A percentile compares a stretch with the other conserved stretches of the same genome.
These are phyloP conservation scores for Nemania abortiva DNA, from an alignment of 2,329 filamentous ascomycete species.

Conservation along the genomic window DNA sequence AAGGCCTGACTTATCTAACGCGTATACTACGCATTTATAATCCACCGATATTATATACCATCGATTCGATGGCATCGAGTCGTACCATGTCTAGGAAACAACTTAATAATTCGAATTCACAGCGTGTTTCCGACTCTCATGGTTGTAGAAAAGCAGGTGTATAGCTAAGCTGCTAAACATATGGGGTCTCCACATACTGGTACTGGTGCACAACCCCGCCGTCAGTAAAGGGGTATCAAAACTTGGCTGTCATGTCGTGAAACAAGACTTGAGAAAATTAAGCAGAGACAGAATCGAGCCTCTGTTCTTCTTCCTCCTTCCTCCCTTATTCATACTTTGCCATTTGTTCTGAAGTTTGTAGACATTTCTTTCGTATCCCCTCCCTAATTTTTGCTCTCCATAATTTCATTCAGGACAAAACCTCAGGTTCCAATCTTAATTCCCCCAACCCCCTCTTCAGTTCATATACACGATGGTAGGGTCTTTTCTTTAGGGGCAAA, in stretches of 20 bases:
- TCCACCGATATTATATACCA: neutral
- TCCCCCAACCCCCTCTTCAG: neutral
- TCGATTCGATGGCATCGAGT: neutral
- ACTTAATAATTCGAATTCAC: neutral
- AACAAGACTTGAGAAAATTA: neutral
- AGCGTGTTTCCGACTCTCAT: neutral
- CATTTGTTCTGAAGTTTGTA: no score
- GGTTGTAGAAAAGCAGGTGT: neutral
- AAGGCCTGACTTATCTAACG: no score
- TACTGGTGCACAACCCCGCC: neutral
- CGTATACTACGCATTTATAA: neutral
- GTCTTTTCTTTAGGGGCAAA: neutral
- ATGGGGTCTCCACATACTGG: neutral
- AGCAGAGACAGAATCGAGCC: neutral
- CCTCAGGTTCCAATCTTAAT: neutral
- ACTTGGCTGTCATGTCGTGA: neutral
- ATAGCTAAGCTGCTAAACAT: neutral
- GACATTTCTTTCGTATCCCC: neutral
- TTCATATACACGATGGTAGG: neutral
- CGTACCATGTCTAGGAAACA: neutral
- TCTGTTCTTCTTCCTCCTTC: neutral
- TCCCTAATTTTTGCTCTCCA: no score
- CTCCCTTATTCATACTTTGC: neutral
- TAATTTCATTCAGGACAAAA: neutral
- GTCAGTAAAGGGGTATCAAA: slow-evolving; percentile 3